phyloP scores from a whole-genome alignment of 2,329 filamentous ascomycete genomes.

The Aspergillus proliferans region DNA sequence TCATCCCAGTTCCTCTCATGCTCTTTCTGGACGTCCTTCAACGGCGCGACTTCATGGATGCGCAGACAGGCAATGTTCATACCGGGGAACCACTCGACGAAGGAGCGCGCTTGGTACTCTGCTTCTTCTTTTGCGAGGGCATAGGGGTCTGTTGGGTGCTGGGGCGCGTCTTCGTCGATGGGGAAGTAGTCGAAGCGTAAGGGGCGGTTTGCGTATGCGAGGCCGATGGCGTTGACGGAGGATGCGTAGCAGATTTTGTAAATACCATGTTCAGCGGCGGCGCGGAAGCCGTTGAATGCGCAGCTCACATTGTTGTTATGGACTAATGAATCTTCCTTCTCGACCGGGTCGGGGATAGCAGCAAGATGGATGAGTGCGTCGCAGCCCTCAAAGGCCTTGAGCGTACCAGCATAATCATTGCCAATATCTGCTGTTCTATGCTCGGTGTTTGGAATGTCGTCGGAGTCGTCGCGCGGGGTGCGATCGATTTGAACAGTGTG shows the following conservation, averaged over 20 bases:
- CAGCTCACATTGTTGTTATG: conserved; percentile 34
- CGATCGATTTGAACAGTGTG: conserved; percentile 31
- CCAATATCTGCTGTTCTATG: conserved; percentile 30
- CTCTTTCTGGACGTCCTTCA: conserved; percentile 24
- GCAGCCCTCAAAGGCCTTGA: conserved; percentile 28
- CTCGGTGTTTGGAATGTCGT: conserved; percentile 26
- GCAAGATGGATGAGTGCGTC: conserved; percentile 36
- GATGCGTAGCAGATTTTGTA: conserved; percentile 32
- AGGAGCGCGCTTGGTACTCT: conserved; percentile 28
- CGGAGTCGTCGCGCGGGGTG: conserved; percentile 19
- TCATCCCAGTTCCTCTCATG: conserved; percentile 29
- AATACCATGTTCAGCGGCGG: conserved; percentile 30
- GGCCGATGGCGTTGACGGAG: conserved; percentile 34
- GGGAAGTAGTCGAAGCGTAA: conserved; percentile 33
- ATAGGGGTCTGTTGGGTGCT: conserved; percentile 30
- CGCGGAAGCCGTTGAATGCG: conserved; percentile 36
- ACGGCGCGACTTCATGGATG: conserved; percentile 31
- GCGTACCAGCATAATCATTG: conserved; percentile 25
- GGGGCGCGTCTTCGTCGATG: conserved; percentile 30
- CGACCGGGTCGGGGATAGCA: conserved; percentile 31
- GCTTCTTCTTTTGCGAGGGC: conserved; percentile 33
- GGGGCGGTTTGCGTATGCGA: conserved; percentile 32
- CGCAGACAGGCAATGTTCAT: conserved; percentile 34
- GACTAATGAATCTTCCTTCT: conserved; percentile 25
- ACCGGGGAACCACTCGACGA: conserved; percentile 33